Conservation (phyloP, 768 basidiomycete species). For the Psilocybe tampanensis region DNA sequence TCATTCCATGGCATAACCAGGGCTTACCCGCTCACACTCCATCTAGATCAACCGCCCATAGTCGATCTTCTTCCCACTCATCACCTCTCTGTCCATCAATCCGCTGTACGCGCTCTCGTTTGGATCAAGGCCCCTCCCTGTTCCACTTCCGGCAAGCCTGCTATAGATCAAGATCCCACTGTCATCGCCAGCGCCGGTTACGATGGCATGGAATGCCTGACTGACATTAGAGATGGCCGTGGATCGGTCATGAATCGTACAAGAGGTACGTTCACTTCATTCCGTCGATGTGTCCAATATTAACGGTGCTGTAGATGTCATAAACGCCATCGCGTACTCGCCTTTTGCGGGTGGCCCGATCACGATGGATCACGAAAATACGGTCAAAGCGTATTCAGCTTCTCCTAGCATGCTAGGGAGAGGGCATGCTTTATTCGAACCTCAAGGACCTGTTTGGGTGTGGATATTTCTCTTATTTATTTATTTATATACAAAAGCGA, state of each 20-base stretch:
- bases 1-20: background rate
- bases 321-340: slow-evolving; percentile 68
- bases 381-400: slow-evolving; percentile 73
- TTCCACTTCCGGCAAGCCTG: slow-evolving; percentile 45
- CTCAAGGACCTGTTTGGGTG: slow-evolving; percentile 87
- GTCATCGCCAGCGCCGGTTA: slow-evolving; percentile 79
- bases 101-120: slow-evolving; percentile 72
- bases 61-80: slow-evolving; percentile 64
- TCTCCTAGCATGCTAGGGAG: slow-evolving; percentile 75
- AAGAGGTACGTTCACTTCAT: slow-evolving; percentile 49
- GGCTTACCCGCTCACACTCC: background rate
- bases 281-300: no score
- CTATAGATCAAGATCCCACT: slow-evolving; percentile 60
- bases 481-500: background rate
- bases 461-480: slow-evolving; percentile 26
- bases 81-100: slow-evolving; percentile 75
- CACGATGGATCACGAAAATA: slow-evolving; percentile 84
- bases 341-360: slow-evolving; percentile 69
- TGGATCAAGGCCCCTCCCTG: slow-evolving; percentile 75
- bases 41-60: slow-evolving; percentile 28
- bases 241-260: slow-evolving; percentile 77
- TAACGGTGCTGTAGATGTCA: slow-evolving; percentile 53
- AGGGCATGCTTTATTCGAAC: slow-evolving; percentile 72
- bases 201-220: slow-evolving; percentile 76
- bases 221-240: slow-evolving; percentile 73